Evolutionary conservation across 2,329 filamentous ascomycete genomes (phyloP), one percentile per base, ranked within the genome.

Genomic region (Pyrenochaeta sp.): DNA sequence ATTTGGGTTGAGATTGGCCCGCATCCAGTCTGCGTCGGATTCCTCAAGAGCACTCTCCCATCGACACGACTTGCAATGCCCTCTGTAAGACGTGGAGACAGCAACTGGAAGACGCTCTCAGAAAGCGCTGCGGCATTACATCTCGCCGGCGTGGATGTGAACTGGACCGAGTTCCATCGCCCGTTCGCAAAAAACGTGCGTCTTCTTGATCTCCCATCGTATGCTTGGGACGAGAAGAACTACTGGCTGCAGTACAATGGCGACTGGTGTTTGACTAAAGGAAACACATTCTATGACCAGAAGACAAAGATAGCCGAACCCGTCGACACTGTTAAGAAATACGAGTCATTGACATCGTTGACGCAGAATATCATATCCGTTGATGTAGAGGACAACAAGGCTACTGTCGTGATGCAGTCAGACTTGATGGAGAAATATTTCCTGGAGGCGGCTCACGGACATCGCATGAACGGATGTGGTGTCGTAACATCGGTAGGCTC

Each of bases 161-260:
- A 82, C 53, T 89, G 84, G 83, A 76, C 78, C 32, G 84, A 84
- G 61, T 85, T 80, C 53, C 80, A 85, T 58, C 67, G 74, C 3
- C 72, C 76, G 18, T 82, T 80, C 49, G 70, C 77, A 44, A 46
- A 58, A 2, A 66, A 66, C 2, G 72, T 78, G 14, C 65, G 71
- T 1, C 65, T 86, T 3, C 61, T 85, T 2, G 69, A 79, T 19
- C 65, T 87, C 3, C 84, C 84, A 2, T 48, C 60, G 1, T 73
- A 73, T 39, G 30, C 34, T 6, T 74, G 53, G 51, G 51, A 72
- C 23, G 35, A 58, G 7, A 71, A 72, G 47, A 60, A 58, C 14
- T 72, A 70, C 55, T 73, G 70, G 70, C 55, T 72, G n/a, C 52
- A 61, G 19, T 73, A 73, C 53, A 50, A 53, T 11, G 48, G 52